Conservation (phyloP, 2,329 filamentous ascomycete species). For the Phaeophleospora eucalypticola region DNA sequence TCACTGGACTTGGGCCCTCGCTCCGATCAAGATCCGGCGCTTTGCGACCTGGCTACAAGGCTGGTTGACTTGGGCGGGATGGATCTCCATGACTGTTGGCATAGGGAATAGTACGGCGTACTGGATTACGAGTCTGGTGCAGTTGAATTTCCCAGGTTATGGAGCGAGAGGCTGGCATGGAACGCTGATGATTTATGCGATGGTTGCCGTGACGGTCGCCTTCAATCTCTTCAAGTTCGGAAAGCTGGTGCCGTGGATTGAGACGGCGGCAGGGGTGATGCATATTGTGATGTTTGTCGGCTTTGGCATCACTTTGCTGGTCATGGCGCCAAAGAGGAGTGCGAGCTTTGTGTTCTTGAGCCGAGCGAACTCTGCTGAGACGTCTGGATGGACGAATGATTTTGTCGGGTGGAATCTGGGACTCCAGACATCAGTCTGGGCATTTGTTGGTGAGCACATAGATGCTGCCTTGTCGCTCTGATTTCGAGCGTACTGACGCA, state of each 20-base stretch:
- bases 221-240: constrained; percentile 31
- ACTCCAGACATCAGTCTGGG: constrained; percentile 21
- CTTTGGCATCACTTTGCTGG: constrained; percentile 21
- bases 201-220: constrained; percentile 34
- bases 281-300: constrained; percentile 24
- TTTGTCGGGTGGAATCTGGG: constrained; percentile 25
- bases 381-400: constrained; percentile 23
- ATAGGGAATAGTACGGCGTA: constrained; percentile 34
- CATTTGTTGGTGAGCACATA: constrained; percentile 22
- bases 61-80: constrained; percentile 43
- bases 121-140: constrained; percentile 35
- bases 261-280: constrained; percentile 20
- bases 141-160: constrained; percentile 34
- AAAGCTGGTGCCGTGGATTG: constrained; percentile 30
- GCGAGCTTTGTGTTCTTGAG: constrained; percentile 22
- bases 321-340: constrained; percentile 16
- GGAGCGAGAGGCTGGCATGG: constrained; percentile 36
- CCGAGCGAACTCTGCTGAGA: constrained; percentile 11
- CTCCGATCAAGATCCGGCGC: constrained; percentile 18
- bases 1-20: constrained; percentile 26
- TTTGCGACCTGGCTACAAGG: constrained; percentile 31
- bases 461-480: neutral
- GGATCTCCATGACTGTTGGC: constrained; percentile 28
- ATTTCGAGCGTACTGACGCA: constrained; percentile 4
- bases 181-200: constrained; percentile 38